Percentiles rank a stretch among this genome's conserved stretches.
Evolutionary conservation across 345 rosid genomes (phyloP).

Genomic region (Luvunga scandens): DNA sequence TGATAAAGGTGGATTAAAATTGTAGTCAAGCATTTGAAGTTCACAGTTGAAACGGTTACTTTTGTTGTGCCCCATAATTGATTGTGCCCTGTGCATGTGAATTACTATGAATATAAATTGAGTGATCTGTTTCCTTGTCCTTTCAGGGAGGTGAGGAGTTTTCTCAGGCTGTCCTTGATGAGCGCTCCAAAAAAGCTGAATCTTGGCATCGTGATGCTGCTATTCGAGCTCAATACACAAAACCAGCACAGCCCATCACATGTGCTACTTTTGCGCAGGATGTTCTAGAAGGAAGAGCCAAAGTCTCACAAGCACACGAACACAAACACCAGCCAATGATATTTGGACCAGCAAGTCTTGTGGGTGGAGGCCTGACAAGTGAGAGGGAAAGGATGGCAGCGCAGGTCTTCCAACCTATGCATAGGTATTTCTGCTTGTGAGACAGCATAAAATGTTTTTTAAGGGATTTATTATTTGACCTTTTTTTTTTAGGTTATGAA

Average conservation of each 20-base stretch:
- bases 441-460: not conserved
- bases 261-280: slow-evolving; percentile 99
- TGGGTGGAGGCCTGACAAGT: slow-evolving; percentile 52
- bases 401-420: slow-evolving; percentile 79
- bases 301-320: slow-evolving; percentile 71
- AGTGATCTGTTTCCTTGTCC: slow-evolving; percentile 3
- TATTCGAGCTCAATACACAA: slow-evolving; percentile 50
- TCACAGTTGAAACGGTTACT: not conserved
- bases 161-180: slow-evolving; percentile 72
- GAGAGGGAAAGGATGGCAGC: slow-evolving; percentile 91
- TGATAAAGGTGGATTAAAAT: not conserved
- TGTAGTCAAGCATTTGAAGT: not conserved
- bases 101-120: not conserved
- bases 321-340: slow-evolving; percentile 90
- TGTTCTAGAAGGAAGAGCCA: slow-evolving; percentile 93
- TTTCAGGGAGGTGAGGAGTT: slow-evolving; percentile 68
- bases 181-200: slow-evolving; percentile 72
- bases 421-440: slow-evolving; percentile 45
- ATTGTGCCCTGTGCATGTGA: not conserved
- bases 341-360: slow-evolving; percentile 89
- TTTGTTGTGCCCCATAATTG: not conserved
- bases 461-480: too few species aligned
- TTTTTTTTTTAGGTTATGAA: too few species aligned
- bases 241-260: slow-evolving; percentile 78
- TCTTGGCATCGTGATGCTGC: slow-evolving; percentile 92